Evolutionary conservation across 164 flowering plant species (phyloP).

Genomic region (Vitis riparia): DNA sequence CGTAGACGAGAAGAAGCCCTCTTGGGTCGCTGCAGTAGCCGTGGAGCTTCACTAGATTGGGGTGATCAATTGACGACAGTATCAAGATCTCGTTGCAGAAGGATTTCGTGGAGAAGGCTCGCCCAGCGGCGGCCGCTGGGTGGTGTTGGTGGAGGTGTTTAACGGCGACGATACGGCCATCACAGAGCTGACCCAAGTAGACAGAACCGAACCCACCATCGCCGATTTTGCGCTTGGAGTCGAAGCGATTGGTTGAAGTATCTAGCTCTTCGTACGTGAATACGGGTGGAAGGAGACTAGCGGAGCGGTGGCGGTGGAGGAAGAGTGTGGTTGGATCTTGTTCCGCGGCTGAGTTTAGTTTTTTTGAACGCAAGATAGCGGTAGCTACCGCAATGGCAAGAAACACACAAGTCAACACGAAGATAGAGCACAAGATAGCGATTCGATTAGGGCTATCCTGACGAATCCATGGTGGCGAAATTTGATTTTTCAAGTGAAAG

Average conservation of each 20-base stretch:
- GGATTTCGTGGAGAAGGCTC: constrained; percentile 49
- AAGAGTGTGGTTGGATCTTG: constrained; percentile 67
- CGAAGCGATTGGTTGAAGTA: constrained; percentile 64
- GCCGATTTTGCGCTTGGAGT: constrained; percentile 74
- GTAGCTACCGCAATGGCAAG: constrained; percentile 22
- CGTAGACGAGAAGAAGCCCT: constrained; percentile 80
- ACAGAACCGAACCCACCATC: constrained; percentile 98
- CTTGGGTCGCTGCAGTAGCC: constrained; percentile 90
- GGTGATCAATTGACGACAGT: constrained; percentile 70
- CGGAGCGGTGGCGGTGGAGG: constrained; percentile 62
- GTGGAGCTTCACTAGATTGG: constrained; percentile 76
- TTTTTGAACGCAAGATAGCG: constrained; percentile 29
- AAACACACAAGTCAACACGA: constrained; percentile 30
- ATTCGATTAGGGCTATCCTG: constrained; percentile 10
- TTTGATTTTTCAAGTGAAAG: constrained; percentile 19
- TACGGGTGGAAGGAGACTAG: constrained; percentile 71
- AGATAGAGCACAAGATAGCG: constrained; percentile 18
- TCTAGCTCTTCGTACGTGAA: constrained; percentile 90
- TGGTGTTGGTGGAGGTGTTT: constrained; percentile 67
- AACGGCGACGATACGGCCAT: constrained; percentile 72
- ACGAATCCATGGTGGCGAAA: constrained; percentile 33
- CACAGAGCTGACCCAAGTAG: constrained; percentile 60
- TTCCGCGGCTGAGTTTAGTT: constrained; percentile 19
- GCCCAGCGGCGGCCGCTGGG: constrained; percentile 21
- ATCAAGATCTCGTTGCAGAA: constrained; percentile 90